Percentiles rank a stretch among this genome's conserved stretches.
Evolutionary conservation across 108 stramenopile genomes (phyloP).

Genomic region (Cyclotella distinguenda): DNA sequence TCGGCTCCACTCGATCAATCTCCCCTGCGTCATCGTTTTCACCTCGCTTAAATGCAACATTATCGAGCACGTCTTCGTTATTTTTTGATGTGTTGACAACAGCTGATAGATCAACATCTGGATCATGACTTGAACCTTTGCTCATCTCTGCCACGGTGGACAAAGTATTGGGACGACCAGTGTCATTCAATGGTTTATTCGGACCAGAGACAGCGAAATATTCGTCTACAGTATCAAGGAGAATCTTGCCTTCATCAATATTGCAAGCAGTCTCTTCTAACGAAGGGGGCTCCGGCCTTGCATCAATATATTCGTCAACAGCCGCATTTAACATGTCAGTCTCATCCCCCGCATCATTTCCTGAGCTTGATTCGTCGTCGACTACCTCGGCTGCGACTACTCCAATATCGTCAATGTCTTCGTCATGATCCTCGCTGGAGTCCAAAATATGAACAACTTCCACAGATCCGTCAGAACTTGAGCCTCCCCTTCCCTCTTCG

Average conservation of each 20-base stretch:
- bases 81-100: too few species aligned
- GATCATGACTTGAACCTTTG: too few species aligned
- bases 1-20: background rate
- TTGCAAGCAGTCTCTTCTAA: background rate
- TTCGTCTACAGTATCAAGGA: constrained; percentile 10
- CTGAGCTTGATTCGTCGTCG: constrained; percentile 7
- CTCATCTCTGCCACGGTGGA: too few species aligned
- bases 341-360: background rate
- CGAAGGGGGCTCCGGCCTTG: background rate
- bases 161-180: too few species aligned
- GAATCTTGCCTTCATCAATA: constrained; percentile 7
- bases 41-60: too few species aligned
- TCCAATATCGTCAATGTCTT: constrained; percentile 6
- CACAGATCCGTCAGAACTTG: constrained; percentile 5
- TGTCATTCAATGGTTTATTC: too few species aligned
- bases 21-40: too few species aligned
- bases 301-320: constrained; percentile 35
- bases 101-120: too few species aligned
- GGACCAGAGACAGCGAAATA: constrained; percentile 4
- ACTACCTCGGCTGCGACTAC: background rate
- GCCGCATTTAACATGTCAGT: constrained; percentile 25
- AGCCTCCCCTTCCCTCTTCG: constrained; percentile 20
- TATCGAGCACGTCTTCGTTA: too few species aligned
- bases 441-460: constrained; percentile 24
- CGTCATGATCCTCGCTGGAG: constrained; percentile 11